A percentile compares a stretch with the other conserved stretches of the same genome.
These are phyloP conservation scores for Graphilbum fragrans DNA, from an alignment of 2,329 filamentous ascomycete genomes.

Conservation along the genomic window DNA sequence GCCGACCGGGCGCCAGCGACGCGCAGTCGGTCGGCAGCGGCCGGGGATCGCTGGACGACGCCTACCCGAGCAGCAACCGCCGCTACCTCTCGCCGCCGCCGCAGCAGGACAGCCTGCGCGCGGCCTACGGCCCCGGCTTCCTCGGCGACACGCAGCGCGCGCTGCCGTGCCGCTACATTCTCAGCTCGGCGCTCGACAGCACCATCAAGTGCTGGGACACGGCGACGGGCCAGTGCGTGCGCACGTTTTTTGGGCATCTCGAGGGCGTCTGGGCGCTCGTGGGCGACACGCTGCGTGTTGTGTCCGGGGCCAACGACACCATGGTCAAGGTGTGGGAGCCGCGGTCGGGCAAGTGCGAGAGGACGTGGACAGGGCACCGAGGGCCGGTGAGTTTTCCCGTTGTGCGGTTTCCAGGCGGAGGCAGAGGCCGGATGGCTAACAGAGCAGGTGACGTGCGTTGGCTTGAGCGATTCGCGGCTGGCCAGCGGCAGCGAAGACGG, in stretches of 20 bases:
- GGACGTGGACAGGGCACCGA: constrained; percentile 81
- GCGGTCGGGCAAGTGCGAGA: constrained; percentile 77
- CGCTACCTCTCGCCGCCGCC: constrained; percentile 7
- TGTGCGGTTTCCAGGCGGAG: not conserved
- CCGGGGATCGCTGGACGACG: too few relatives aligned
- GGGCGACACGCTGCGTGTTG: constrained; percentile 42
- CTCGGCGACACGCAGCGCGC: constrained; percentile 48
- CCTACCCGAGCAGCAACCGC: too few relatives aligned
- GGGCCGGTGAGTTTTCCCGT: constrained; percentile 49
- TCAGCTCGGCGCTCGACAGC: constrained; percentile 82
- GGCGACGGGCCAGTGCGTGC: constrained; percentile 65
- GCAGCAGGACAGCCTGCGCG: constrained; percentile 24
- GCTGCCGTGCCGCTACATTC: constrained; percentile 77
- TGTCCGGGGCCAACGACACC: constrained; percentile 82
- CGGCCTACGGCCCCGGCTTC: constrained; percentile 51
- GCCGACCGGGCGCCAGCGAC: constrained; percentile 36
- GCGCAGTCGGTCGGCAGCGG: constrained; percentile 36
- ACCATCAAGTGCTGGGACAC: constrained; percentile 92
- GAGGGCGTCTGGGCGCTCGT: constrained; percentile 85
- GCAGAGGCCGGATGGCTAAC: not conserved
- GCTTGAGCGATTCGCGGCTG: constrained; percentile 78
- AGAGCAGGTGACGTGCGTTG: constrained; percentile 63
- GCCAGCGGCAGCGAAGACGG: constrained; percentile 90
- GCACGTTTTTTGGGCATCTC: constrained; percentile 92
- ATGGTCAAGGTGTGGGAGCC: constrained; percentile 96